Evolutionary conservation across 2,329 filamentous ascomycete species (phyloP).

Genomic region (Fusarium solani-melongenae): DNA sequence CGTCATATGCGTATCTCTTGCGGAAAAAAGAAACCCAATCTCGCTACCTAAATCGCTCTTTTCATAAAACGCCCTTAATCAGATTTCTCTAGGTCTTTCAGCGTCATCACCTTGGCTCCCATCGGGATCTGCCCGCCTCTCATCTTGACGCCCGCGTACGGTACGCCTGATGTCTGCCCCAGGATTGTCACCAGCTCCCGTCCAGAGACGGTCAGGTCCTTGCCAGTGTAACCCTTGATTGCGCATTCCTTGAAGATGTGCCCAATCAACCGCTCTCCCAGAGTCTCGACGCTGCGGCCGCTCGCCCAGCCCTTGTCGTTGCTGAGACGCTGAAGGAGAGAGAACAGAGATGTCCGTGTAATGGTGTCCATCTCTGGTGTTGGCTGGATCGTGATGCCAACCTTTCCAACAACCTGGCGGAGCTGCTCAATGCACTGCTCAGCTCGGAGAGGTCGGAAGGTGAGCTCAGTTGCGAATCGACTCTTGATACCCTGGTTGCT

Average conservation of each 20-base stretch:
- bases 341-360: slow-evolving; percentile 43
- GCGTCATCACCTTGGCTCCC: slow-evolving; percentile 48
- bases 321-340: slow-evolving; percentile 55
- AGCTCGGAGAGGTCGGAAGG: slow-evolving; percentile 62
- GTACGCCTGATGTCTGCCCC: slow-evolving; percentile 42
- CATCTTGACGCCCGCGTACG: slow-evolving; percentile 37
- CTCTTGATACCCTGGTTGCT: slow-evolving; percentile 71
- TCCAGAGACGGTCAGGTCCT: slow-evolving; percentile 41
- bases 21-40: slow-evolving; percentile 9
- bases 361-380: slow-evolving; percentile 37
- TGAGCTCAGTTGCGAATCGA: slow-evolving; percentile 70
- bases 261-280: slow-evolving; percentile 64
- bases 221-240: slow-evolving; percentile 46
- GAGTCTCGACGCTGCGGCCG: slow-evolving; percentile 68
- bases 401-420: slow-evolving; percentile 44
- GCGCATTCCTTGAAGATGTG: slow-evolving; percentile 50
- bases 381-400: slow-evolving; percentile 45
- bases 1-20: slow-evolving; percentile 5
- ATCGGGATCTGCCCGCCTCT: slow-evolving; percentile 42
- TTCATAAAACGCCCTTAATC: slow-evolving; percentile 30
- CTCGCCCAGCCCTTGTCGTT: slow-evolving; percentile 67
- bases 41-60: slow-evolving; percentile 9
- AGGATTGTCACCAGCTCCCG: slow-evolving; percentile 46
- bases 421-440: slow-evolving; percentile 61
- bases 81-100: slow-evolving; percentile 45